These are phyloP conservation scores for Davidsoniella neocaledoniae DNA, from an alignment of 2,329 filamentous ascomycete species.

Conservation along the genomic window DNA sequence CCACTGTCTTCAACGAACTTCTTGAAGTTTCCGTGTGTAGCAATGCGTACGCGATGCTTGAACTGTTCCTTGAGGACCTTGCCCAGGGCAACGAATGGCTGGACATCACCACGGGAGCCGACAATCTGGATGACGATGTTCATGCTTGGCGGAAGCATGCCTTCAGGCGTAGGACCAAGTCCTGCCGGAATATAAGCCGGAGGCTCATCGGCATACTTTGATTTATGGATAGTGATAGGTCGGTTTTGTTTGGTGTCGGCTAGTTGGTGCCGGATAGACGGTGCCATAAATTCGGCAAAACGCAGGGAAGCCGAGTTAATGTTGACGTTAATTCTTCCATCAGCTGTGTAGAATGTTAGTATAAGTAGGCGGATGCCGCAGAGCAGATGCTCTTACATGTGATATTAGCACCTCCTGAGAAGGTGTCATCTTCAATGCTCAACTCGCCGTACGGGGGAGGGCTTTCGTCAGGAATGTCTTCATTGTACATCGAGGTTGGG, in stretches of 20 bases:
- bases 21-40: slow-evolving; percentile 54
- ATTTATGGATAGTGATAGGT: slow-evolving; percentile 4
- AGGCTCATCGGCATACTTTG: slow-evolving; percentile 6
- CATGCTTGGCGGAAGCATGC: slow-evolving; percentile 38
- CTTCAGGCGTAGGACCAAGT: slow-evolving; percentile 44
- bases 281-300: slow-evolving; percentile 13
- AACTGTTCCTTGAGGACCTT: slow-evolving; percentile 46
- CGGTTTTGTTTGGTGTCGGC: slow-evolving; percentile 12
- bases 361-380: background rate
- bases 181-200: slow-evolving; percentile 54
- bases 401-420: slow-evolving; percentile 43
- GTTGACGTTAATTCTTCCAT: slow-evolving; percentile 65
- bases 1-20: slow-evolving; percentile 52
- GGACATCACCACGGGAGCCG: slow-evolving; percentile 57
- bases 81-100: slow-evolving; percentile 57
- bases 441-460: slow-evolving; percentile 44
- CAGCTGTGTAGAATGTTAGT: slow-evolving; percentile 27
- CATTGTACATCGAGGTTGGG: background rate
- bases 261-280: slow-evolving; percentile 20
- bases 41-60: slow-evolving; percentile 55
- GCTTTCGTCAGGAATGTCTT: slow-evolving; percentile 3
- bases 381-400: slow-evolving; percentile 25
- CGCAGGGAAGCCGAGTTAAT: slow-evolving; percentile 48
- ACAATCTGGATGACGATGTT: slow-evolving; percentile 64
- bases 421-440: slow-evolving; percentile 25